Conservation (phyloP, 768 basidiomycete genomes). For the Neoboletus subvelutipes region DNA sequence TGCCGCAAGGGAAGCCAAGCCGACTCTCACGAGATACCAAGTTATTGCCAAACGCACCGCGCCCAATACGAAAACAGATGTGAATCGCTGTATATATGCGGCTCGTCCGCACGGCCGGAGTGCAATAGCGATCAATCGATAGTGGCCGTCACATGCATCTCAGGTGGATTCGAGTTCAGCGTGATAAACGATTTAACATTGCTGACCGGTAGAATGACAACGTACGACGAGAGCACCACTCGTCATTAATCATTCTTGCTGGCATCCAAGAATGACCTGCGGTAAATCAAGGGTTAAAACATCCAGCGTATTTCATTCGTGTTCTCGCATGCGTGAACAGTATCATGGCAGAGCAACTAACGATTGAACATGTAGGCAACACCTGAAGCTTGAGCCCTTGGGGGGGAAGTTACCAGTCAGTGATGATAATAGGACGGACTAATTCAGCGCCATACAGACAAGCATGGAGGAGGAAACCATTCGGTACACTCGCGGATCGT, state of each 20-base stretch:
- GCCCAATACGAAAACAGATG: neutral
- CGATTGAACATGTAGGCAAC: neutral
- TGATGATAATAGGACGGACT: too few relatives aligned
- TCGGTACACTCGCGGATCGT: conserved; percentile 1
- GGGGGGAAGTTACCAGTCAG: neutral
- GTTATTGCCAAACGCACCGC: neutral
- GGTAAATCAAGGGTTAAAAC: neutral
- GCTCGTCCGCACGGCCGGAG: neutral
- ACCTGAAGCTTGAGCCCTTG: neutral
- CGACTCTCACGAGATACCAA: neutral
- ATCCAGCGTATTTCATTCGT: neutral
- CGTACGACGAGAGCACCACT: neutral
- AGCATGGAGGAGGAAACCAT: neutral
- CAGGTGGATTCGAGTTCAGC: neutral
- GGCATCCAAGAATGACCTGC: neutral
- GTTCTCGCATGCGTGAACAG: neutral
- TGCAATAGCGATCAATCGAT: too few relatives aligned
- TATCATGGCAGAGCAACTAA: too few relatives aligned
- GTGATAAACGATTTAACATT: neutral
- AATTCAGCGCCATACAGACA: neutral
- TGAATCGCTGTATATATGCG: neutral
- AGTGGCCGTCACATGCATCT: neutral
- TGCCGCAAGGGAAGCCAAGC: too few relatives aligned
- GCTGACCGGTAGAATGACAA: neutral
- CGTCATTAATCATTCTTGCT: neutral